Percentiles rank a stretch among this genome's conserved stretches.
Conservation (phyloP, 805 yeast genomes). For the Saccharomyces kudriavzevii region DNA sequence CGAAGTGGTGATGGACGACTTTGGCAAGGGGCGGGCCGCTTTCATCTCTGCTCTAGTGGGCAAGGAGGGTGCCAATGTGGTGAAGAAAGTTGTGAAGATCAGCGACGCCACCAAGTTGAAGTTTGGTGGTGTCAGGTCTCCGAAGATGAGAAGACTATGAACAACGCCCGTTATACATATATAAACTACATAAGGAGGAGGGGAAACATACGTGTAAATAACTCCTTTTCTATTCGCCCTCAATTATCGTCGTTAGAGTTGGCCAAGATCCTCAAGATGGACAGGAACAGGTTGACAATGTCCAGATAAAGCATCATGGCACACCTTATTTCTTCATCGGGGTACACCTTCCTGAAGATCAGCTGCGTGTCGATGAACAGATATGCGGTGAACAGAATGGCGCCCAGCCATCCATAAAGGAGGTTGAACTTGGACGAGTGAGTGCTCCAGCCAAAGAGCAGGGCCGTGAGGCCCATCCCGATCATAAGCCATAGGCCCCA, state of each 20-base stretch:
- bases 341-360: conserved; percentile 62
- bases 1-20: conserved; percentile 71
- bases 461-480: conserved; percentile 57
- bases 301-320: conserved; percentile 74
- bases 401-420: conserved; percentile 65
- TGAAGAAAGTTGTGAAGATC: conserved; percentile 59
- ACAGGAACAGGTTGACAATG: conserved; percentile 70
- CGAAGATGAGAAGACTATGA: conserved; percentile 68
- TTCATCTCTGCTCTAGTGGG: conserved; percentile 79
- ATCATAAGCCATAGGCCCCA: conserved; percentile 59
- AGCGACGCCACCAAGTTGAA: conserved; percentile 75
- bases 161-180: neutral
- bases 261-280: conserved; percentile 58
- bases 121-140: conserved; percentile 89
- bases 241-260: conserved; percentile 17
- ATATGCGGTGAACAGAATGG: conserved; percentile 62
- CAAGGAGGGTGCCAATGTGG: conserved; percentile 70
- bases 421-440: conserved; percentile 46
- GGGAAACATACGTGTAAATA: conserved; percentile 1
- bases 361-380: conserved; percentile 75
- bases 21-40: conserved; percentile 85
- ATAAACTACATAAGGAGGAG: neutral
- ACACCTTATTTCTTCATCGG: conserved; percentile 82
- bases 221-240: neutral
- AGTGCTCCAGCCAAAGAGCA: conserved; percentile 53